phyloP scores from a whole-genome alignment of 2,329 filamentous ascomycete species.

The Phialophora macrospora region DNA sequence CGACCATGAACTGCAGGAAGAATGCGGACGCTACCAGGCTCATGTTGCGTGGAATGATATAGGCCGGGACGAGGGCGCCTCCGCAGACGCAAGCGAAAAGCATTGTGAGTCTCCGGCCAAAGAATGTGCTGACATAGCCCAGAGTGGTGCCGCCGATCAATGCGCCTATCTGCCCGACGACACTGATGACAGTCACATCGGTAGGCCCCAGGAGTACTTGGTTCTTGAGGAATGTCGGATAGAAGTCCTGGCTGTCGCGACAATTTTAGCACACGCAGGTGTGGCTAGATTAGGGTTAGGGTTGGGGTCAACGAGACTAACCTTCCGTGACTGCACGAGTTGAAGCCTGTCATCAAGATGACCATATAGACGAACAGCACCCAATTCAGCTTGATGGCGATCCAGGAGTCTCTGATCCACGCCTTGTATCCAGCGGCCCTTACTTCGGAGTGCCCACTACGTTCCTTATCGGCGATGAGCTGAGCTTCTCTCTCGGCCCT shows the following conservation, averaged over 20 bases:
- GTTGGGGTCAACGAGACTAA: not conserved
- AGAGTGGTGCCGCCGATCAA: slow-evolving; percentile 44
- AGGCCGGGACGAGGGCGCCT: not conserved
- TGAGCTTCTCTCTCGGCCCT: slow-evolving; percentile 29
- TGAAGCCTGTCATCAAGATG: not conserved
- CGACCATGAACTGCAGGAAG: not conserved
- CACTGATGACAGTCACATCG: slow-evolving; percentile 44
- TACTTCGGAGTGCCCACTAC: slow-evolving; percentile 33
- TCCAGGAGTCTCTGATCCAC: not conserved
- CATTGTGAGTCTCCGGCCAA: slow-evolving; percentile 29
- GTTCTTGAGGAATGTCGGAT: slow-evolving; percentile 41
- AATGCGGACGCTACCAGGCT: not conserved
- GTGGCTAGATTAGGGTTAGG: not conserved
- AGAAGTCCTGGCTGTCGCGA: not conserved
- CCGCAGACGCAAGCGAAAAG: not conserved
- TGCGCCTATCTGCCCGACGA: slow-evolving; percentile 45
- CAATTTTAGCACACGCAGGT: not conserved
- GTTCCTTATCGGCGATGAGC: slow-evolving; percentile 19
- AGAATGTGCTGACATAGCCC: slow-evolving; percentile 46
- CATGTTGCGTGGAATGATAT: not conserved
- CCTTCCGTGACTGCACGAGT: not conserved
- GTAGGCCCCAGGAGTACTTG: slow-evolving; percentile 43
- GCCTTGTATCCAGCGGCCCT: not conserved
- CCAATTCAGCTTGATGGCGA: not conserved
- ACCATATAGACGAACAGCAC: not conserved